Conservation (phyloP, 352 stramenopile genomes). For the Hyaloperonospora brassicae region DNA sequence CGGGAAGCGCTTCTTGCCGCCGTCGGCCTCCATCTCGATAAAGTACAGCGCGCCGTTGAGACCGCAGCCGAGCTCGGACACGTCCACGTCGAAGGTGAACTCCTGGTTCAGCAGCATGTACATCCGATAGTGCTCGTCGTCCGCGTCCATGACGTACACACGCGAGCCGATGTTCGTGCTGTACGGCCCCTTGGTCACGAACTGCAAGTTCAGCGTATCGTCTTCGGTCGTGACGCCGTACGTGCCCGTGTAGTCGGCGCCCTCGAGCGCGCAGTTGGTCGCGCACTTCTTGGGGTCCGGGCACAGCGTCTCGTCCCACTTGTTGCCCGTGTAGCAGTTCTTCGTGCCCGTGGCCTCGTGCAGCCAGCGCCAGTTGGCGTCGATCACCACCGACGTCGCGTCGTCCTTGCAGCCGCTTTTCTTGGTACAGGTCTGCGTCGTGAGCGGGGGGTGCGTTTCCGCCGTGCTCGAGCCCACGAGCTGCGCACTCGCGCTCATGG, state of each 20-base stretch:
- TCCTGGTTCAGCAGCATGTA: conserved; percentile 57
- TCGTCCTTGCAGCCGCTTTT: conserved; percentile 17
- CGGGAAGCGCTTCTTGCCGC: conserved; percentile 19
- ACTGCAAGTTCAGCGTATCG: conserved; percentile 30
- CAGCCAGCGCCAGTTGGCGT: conserved; percentile 56
- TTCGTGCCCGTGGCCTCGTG: conserved; percentile 37
- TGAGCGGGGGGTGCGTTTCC: conserved; percentile 40
- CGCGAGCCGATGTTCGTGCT: conserved; percentile 44
- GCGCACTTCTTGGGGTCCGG: conserved; percentile 36
- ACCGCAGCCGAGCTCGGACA: conserved; percentile 38
- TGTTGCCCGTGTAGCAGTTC: conserved; percentile 50
- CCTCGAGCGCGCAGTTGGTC: conserved; percentile 39
- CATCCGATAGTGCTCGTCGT: conserved; percentile 28
- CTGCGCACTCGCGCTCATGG: conserved; percentile 21
- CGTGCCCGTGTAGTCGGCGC: conserved; percentile 42
- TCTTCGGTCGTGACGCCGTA: conserved; percentile 35
- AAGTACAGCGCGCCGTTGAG: conserved; percentile 60
- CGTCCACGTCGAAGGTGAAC: conserved; percentile 60
- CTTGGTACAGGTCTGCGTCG: conserved; percentile 16
- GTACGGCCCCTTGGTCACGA: conserved; percentile 44
- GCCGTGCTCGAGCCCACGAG: conserved; percentile 27
- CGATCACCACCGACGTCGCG: conserved; percentile 44
- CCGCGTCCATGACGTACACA: conserved; percentile 38
- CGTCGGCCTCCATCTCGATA: conserved; percentile 48
- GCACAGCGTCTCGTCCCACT: conserved; percentile 38